Evolutionary conservation across 106 monocot genomes (phyloP).

Genomic region (Dendrobium chrysotoxum): DNA sequence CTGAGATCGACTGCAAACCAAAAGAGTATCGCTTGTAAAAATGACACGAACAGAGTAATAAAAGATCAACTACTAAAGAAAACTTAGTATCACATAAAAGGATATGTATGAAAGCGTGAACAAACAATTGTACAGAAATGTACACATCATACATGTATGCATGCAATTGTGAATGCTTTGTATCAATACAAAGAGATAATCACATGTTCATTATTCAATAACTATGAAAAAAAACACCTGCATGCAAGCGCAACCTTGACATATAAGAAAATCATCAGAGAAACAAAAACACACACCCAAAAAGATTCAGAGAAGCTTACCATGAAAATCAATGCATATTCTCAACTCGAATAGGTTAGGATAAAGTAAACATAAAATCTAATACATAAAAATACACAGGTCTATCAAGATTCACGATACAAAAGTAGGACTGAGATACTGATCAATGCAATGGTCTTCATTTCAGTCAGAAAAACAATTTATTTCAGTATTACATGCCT

Average conservation of each 20-base stretch:
- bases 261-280: background rate
- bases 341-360: background rate
- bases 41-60: background rate
- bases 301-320: background rate
- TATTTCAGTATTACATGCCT: constrained; percentile 35
- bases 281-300: background rate
- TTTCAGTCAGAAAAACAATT: background rate
- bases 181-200: background rate
- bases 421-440: constrained; percentile 5
- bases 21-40: background rate
- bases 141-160: background rate
- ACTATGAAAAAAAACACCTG: background rate
- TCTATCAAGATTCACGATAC: background rate
- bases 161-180: background rate
- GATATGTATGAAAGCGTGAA: background rate
- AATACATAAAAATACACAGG: background rate
- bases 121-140: background rate
- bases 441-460: background rate
- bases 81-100: background rate
- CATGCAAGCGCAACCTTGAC: background rate
- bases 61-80: constrained; percentile 4
- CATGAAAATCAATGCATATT: background rate
- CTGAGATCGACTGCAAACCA: constrained; percentile 69
- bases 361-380: background rate
- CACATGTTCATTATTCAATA: background rate